Conservation (phyloP, 1,139 yeast species). For the Kazachstania sp. region DNA sequence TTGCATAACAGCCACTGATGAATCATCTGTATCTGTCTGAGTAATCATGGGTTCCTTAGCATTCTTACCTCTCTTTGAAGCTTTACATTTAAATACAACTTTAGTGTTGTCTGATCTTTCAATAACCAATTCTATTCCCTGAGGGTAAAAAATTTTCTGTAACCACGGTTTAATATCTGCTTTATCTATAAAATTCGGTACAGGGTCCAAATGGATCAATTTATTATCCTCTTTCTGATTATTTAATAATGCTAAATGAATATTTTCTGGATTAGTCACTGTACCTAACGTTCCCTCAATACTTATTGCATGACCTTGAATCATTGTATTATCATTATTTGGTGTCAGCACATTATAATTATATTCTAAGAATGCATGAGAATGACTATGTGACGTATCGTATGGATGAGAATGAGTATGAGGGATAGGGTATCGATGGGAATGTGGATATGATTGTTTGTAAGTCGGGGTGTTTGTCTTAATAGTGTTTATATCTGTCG, state of each 20-base stretch:
- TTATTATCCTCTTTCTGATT: constrained; percentile 19
- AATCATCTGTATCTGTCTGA: background rate
- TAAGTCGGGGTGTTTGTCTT: background rate
- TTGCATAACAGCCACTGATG: background rate
- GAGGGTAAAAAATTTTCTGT: constrained; percentile 38
- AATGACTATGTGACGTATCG: constrained; percentile 1
- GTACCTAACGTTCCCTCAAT: constrained; percentile 5
- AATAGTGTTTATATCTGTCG: too few relatives aligned
- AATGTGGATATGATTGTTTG: background rate
- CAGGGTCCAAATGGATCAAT: constrained; percentile 32
- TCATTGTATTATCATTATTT: background rate
- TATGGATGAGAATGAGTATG: constrained; percentile 5
- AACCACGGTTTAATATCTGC: constrained; percentile 64
- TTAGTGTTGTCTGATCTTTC: constrained; percentile 63
- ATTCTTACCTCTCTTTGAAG: constrained; percentile 28
- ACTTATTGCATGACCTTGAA: background rate
- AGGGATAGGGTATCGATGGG: constrained; percentile 1
- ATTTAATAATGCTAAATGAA: constrained; percentile 7
- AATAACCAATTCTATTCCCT: constrained; percentile 55
- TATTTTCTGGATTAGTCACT: constrained; percentile 9
- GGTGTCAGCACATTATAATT: background rate
- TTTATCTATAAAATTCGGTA: constrained; percentile 37
- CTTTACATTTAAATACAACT: constrained; percentile 63
- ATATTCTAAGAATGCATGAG: background rate
- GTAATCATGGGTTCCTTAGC: constrained; percentile 8